A percentile compares a stretch with the other conserved stretches of the same genome.
These are phyloP conservation scores for Sporothrix euskadiensis DNA, from an alignment of 2,329 filamentous ascomycete genomes.

Conservation along the genomic window DNA sequence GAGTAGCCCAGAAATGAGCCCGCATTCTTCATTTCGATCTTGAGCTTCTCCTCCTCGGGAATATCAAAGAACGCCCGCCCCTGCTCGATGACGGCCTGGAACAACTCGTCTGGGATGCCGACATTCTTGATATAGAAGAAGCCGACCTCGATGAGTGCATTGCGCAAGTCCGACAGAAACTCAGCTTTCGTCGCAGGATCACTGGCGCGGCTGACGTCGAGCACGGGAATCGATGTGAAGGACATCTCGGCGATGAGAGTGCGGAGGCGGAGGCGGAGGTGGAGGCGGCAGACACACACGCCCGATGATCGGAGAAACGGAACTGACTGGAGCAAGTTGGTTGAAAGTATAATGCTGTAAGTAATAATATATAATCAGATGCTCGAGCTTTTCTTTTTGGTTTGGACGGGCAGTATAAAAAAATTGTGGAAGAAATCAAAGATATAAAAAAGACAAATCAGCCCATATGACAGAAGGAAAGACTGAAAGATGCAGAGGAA, in stretches of 20 bases:
- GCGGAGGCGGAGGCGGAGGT: background rate
- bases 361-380: background rate
- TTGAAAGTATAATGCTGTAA: background rate
- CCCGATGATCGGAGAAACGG: background rate
- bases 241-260: conserved; percentile 49
- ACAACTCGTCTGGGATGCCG: conserved; percentile 66
- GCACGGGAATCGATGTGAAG: conserved; percentile 74
- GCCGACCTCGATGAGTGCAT: conserved; percentile 81
- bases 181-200: conserved; percentile 66
- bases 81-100: conserved; percentile 64
- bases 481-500: conserved; percentile 4
- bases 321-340: background rate
- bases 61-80: conserved; percentile 76
- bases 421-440: background rate
- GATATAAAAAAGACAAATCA: conserved; percentile 12
- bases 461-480: background rate
- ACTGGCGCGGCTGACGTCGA: conserved; percentile 70
- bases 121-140: conserved; percentile 85
- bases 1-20: conserved; percentile 72
- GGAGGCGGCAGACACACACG: background rate
- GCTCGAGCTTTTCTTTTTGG: background rate
- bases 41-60: conserved; percentile 72
- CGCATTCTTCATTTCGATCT: conserved; percentile 73
- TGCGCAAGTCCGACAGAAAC: conserved; percentile 70
- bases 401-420: background rate